Conservation (phyloP, 108 stramenopile genomes). For the Cyclotella atomus region DNA sequence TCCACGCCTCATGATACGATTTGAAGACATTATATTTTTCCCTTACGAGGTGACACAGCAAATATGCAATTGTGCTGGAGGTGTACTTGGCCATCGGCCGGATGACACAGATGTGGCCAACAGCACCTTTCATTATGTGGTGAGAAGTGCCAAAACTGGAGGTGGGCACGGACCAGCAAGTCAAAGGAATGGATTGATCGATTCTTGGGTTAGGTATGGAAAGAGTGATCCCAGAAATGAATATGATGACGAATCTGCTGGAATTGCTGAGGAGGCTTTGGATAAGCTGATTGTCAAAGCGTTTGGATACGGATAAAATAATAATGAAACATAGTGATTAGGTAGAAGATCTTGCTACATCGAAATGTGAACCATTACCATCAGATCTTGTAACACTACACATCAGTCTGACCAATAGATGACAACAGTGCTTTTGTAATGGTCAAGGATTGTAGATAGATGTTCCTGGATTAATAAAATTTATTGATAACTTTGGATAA, state of each 20-base stretch:
- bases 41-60: constrained; percentile 47
- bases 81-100: constrained; percentile 47
- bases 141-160: constrained; percentile 77
- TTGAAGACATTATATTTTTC: constrained; percentile 73
- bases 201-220: constrained; percentile 72
- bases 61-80: constrained; percentile 83
- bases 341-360: neutral
- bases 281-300: constrained; percentile 51
- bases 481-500: too few species aligned
- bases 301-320: constrained; percentile 42
- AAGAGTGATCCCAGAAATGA: constrained; percentile 23
- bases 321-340: neutral
- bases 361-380: too few species aligned
- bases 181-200: constrained; percentile 64
- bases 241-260: constrained; percentile 40
- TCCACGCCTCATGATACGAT: constrained; percentile 65
- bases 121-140: constrained; percentile 59
- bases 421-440: too few species aligned
- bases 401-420: too few species aligned
- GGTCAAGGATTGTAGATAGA: too few species aligned
- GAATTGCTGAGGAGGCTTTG: constrained; percentile 44
- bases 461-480: too few species aligned
- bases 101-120: constrained; percentile 52
- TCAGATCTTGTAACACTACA: too few species aligned
- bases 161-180: constrained; percentile 68